phyloP scores from a whole-genome alignment of 2,329 filamentous ascomycete genomes.

The Hypomyces rosellus region DNA sequence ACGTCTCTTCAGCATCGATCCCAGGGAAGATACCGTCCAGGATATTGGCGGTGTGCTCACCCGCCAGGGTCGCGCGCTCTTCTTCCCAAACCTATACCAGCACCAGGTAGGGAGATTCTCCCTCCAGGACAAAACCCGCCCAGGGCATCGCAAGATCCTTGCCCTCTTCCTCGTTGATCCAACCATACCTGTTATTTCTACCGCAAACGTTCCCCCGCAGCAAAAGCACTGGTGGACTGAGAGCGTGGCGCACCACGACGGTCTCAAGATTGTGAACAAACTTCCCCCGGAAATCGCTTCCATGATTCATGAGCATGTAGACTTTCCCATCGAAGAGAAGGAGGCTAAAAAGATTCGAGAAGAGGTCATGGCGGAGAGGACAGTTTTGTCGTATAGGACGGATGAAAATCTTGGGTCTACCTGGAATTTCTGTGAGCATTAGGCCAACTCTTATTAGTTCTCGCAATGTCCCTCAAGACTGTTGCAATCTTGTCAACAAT shows the following conservation, averaged over 20 bases:
- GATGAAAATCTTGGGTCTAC: neutral
- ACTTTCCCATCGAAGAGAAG: conserved; percentile 16
- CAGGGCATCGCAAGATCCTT: conserved; percentile 55
- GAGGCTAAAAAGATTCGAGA: conserved; percentile 17
- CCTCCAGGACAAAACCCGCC: conserved; percentile 43
- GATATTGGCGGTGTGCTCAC: conserved; percentile 42
- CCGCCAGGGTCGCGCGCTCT: conserved; percentile 42
- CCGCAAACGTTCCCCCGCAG: conserved; percentile 39
- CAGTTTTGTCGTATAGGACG: conserved; percentile 3
- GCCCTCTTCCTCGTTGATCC: conserved; percentile 58
- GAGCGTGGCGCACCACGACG: neutral
- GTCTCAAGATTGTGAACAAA: neutral
- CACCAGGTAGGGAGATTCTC: conserved; percentile 46
- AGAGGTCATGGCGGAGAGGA: conserved; percentile 22
- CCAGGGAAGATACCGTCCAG: conserved; percentile 19
- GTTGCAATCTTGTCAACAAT: no score
- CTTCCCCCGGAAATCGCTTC: conserved; percentile 18
- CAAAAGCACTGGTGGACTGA: conserved; percentile 31
- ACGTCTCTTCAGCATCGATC: conserved; percentile 28
- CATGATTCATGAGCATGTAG: conserved; percentile 18
- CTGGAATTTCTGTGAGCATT: conserved; percentile 22
- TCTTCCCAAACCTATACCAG: conserved; percentile 50
- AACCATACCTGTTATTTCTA: conserved; percentile 35
- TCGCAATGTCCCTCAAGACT: no score
- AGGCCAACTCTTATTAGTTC: neutral